A percentile compares a stretch with the other conserved stretches of the same genome.
Conservation (phyloP, 495 filamentous ascomycete species). For the Daldinia caldariorum region DNA sequence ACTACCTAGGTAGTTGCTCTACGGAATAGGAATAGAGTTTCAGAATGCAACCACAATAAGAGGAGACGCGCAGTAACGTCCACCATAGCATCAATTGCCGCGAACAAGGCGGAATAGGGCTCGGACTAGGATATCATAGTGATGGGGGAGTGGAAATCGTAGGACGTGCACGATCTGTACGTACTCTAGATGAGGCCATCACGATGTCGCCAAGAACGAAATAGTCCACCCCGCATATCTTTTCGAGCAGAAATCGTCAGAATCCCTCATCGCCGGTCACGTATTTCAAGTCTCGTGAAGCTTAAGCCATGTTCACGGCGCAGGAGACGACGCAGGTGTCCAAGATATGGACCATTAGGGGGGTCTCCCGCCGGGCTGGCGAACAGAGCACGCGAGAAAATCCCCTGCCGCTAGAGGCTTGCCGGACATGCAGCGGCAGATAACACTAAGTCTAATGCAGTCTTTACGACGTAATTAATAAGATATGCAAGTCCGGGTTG, state of each 20-base stretch:
- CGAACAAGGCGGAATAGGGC: conserved; percentile 1
- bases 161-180: conserved; percentile 16
- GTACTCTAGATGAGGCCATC: conserved; percentile 32
- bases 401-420: conserved; percentile 22
- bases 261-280: conserved; percentile 24
- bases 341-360: conserved; percentile 23
- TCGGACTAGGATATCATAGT: background rate
- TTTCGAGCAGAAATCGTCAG: background rate
- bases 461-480: conserved; percentile 9
- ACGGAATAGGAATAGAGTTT: background rate
- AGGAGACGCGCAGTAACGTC: background rate
- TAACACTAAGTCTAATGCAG: conserved; percentile 1
- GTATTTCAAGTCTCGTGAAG: conserved; percentile 22
- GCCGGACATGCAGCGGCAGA: conserved; percentile 8
- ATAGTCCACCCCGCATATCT: conserved; percentile 29
- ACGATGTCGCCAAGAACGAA: conserved; percentile 30
- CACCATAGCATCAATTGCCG: background rate
- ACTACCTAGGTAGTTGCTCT: no score
- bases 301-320: background rate
- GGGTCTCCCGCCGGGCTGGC: conserved; percentile 4
- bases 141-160: conserved; percentile 11
- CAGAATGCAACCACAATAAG: background rate
- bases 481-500: conserved; percentile 11
- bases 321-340: background rate
- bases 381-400: conserved; percentile 35